Base-by-base conservation (phyloP, 2,329 filamentous ascomycete genomes). In the Penicillium sp. region DNA sequence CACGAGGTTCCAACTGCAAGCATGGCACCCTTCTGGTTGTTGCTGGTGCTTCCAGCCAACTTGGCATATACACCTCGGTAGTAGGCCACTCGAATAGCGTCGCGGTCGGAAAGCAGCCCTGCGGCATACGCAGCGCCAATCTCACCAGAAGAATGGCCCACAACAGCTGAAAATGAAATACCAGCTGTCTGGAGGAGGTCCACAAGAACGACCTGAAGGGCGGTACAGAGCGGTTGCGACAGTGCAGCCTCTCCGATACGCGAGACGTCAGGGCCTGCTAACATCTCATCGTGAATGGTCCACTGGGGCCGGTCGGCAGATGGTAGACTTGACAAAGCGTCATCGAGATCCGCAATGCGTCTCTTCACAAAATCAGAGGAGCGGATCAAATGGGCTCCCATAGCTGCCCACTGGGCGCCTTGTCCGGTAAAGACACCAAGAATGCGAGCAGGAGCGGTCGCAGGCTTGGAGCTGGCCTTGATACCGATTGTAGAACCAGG, bases 21-120 rank as follows among this genome's bases (percentile, higher is more conserved):
- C 65, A 68, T 67, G 2, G 49, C 47, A 6, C 62, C 63, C 26
- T 35, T 43, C n/a, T 47, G 30, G 4, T 30, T 41, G 4, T 39
- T n/a, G n/a, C n/a, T 33, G 2, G 32, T 3, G 4, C 13, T 13
- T 3, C 11, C 2, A 5, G 21, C 21, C 9, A 37, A 13, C 7
- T 29, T 26, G 13, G 37, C 14, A 31, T 21, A 21, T 4, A 38
- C 8, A 13, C 56, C 54, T 7, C 56, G 43, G 6, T 48, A 43
- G 15, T 44, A 58, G 1, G 52, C 51, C 17, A 48, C 23, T 1
- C 17, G 35, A 10, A 54, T 52, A 1, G 54, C 52, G 4, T 44
- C 42, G 0, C 20, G 13, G 4, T 41, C 36, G 0, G 35, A 38
- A 3, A 55, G 9, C 1, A 36, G 39, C 3, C 48, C 42, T 4